Evolutionary conservation across 164 flowering plant species (phyloP).

Genomic region (Brasenia schreberi): DNA sequence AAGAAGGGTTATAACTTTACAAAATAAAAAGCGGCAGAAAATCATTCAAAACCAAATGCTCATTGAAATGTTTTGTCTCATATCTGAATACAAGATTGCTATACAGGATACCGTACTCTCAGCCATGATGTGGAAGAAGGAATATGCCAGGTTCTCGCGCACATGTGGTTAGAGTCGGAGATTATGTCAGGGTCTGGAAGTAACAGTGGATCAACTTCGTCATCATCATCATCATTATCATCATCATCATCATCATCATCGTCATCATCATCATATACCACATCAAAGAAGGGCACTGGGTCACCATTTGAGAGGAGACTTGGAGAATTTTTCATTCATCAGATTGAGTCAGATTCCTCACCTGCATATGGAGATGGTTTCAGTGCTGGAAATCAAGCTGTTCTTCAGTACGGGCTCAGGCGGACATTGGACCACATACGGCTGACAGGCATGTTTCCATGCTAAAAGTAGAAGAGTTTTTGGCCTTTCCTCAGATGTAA

Average conservation of each 20-base stretch:
- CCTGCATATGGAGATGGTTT: constrained; percentile 88
- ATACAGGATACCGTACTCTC: constrained; percentile 57
- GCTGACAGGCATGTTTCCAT: constrained; percentile 68
- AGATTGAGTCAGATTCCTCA: constrained; percentile 80
- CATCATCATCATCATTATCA: constrained; percentile 19
- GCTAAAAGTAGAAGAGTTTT: not conserved
- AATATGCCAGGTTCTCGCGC: constrained; percentile 88
- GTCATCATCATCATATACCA: constrained; percentile 23
- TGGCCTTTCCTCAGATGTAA: not conserved
- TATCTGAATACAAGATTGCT: not conserved
- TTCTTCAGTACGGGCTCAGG: constrained; percentile 57
- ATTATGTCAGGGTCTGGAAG: constrained; percentile 33
- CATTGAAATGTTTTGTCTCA: too few relatives aligned
- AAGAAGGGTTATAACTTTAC: too few relatives aligned
- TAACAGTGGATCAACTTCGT: constrained; percentile 10
- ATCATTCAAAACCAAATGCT: too few relatives aligned
- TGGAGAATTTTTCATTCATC: constrained; percentile 84
- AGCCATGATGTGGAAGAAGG: constrained; percentile 92
- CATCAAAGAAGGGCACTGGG: constrained; percentile 30
- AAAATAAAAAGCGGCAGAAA: too few relatives aligned
- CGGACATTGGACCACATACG: constrained; percentile 68
- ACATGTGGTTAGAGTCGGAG: constrained; percentile 84
- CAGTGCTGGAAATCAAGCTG: constrained; percentile 64
- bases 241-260: constrained; percentile 21
- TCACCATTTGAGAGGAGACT: constrained; percentile 75